These are phyloP conservation scores for Capsella bursapastoris DNA, from an alignment of 345 rosid species.

Conservation along the genomic window DNA sequence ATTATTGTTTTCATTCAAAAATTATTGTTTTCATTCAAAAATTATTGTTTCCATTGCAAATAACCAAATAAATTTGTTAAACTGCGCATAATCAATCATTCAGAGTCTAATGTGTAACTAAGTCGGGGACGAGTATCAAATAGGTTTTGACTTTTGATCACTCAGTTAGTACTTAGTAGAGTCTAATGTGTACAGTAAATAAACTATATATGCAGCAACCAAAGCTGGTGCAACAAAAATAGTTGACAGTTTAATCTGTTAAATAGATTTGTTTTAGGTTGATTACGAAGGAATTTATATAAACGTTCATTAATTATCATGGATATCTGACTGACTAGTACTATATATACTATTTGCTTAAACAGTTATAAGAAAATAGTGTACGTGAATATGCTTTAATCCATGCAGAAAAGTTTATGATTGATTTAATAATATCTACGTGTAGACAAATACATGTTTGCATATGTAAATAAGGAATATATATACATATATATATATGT, in stretches of 20 bases:
- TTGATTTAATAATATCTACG: background rate
- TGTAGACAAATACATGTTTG: conserved; percentile 6
- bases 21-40: conserved; percentile 28
- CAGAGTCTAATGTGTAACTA: too few species aligned
- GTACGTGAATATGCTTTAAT: conserved; percentile 19
- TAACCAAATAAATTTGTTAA: background rate
- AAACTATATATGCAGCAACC: background rate
- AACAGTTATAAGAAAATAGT: conserved; percentile 8
- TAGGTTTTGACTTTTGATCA: too few species aligned
- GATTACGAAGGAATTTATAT: background rate
- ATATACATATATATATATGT: background rate
- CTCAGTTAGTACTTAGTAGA: too few species aligned
- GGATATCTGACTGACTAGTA: background rate
- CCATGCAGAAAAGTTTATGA: conserved; percentile 26
- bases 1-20: conserved; percentile 15
- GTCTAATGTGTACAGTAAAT: background rate
- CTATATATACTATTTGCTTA: background rate
- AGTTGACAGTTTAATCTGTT: background rate
- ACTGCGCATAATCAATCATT: background rate
- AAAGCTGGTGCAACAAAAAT: background rate
- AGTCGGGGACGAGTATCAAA: too few species aligned
- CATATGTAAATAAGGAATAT: conserved; percentile 1
- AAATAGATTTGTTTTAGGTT: background rate
- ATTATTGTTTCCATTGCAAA: conserved; percentile 22
- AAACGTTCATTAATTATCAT: background rate